These are phyloP conservation scores for Eucalyptus fibrosa DNA, from an alignment of 345 rosid genomes.

Conservation along the genomic window DNA sequence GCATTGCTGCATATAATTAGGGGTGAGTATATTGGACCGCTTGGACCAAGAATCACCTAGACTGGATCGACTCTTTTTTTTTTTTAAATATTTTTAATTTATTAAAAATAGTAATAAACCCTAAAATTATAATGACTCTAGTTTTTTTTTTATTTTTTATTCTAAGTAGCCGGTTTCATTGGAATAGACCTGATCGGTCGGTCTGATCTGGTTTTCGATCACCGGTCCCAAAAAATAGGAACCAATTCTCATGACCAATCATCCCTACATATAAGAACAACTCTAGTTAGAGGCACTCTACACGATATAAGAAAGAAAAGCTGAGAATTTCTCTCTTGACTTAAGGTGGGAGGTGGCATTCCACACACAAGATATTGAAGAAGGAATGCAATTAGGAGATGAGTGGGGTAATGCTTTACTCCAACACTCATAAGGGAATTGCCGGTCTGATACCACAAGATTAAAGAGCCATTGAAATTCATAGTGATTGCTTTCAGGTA, in stretches of 20 bases:
- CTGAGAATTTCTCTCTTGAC: too few relatives aligned
- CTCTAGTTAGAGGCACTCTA: neutral
- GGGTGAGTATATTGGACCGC: rapidly evolving
- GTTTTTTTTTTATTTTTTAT: too few relatives aligned
- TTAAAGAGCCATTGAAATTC: neutral
- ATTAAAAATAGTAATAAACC: too few relatives aligned
- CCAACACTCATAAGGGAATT: neutral
- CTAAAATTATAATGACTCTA: too few relatives aligned
- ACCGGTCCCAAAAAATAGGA: rapidly evolving
- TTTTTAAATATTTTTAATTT: too few relatives aligned
- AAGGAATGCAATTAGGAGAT: neutral
- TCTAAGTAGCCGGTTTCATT: rapidly evolving
- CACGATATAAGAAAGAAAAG: neutral
- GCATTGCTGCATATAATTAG: neutral
- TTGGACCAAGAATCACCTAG: rapidly evolving
- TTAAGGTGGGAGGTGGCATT: too few relatives aligned
- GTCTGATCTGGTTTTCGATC: rapidly evolving
- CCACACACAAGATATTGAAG: neutral
- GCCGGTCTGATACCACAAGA: neutral
- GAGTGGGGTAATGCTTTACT: neutral
- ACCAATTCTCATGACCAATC: rapidly evolving
- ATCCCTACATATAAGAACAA: too few relatives aligned
- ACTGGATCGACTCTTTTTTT: rapidly evolving
- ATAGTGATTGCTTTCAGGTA: neutral
- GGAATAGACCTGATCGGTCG: rapidly evolving